Evolutionary conservation across 2,329 filamentous ascomycete species (phyloP).

Genomic region (Bertia moriformis): DNA sequence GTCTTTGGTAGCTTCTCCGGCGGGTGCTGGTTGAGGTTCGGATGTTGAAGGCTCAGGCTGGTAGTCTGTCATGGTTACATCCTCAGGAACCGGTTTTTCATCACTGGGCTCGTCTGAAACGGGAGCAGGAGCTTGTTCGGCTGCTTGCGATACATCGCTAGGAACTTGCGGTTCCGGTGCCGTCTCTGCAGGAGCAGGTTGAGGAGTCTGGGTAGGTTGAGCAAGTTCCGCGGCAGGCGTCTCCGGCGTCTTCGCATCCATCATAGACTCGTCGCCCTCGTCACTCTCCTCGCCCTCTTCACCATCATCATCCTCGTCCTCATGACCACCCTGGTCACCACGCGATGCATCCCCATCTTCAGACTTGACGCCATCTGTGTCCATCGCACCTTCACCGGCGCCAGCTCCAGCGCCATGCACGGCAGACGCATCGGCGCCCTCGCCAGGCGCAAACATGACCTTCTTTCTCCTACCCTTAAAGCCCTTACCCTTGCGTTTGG

Average conservation of each 20-base stretch:
- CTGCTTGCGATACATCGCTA: too few species aligned
- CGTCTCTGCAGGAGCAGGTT: too few species aligned
- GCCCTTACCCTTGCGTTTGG: background rate
- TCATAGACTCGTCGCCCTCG: constrained; percentile 1
- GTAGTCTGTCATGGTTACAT: too few species aligned
- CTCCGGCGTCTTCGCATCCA: constrained; percentile 1
- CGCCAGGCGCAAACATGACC: constrained; percentile 1
- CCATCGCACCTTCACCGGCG: background rate
- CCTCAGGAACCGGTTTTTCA: too few species aligned
- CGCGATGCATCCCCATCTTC: background rate
- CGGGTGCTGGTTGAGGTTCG: background rate
- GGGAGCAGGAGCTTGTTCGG: too few species aligned
- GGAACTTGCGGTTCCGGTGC: too few species aligned
- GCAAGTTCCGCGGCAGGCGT: background rate
- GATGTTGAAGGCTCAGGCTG: too few species aligned
- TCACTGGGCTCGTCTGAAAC: too few species aligned
- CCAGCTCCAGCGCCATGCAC: background rate
- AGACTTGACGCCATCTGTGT: background rate
- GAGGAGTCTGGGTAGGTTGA: too few species aligned
- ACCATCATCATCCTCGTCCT: background rate
- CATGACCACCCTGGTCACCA: background rate
- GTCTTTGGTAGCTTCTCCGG: background rate
- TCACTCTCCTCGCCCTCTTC: constrained; percentile 1
- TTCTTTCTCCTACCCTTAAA: background rate
- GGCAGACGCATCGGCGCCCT: background rate